Base-by-base conservation (phyloP, 2,329 filamentous ascomycete species). In the Aspergillus quadrilineatus region DNA sequence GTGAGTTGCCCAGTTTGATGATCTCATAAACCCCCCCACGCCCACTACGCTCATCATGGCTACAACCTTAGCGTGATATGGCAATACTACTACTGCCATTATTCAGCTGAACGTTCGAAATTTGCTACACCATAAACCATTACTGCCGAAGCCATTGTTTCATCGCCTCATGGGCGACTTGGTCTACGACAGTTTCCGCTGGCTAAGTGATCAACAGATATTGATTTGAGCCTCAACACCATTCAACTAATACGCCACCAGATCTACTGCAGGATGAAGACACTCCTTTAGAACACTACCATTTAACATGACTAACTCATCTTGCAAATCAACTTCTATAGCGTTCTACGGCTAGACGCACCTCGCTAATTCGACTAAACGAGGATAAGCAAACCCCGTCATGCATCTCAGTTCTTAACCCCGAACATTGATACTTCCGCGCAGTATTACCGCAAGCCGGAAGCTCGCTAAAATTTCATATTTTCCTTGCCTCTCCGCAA, bases 371-470 rank as follows among this genome's bases (percentile, higher is more conserved):
- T 78, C 65, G 73, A 63, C 17, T 41, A 81, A 50, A 67, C 68
- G 50, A 63, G 60, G 58, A 56, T 77, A 79, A 55, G 83, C 77
- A 63, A 86, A 82, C n/a, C 75, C 80, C 56, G 79, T 80, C 32
- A 75, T 85, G 53, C 84, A 78, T 37, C 76, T 82, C 56, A 79
- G 29, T 76, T 77, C 1, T 80, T 78, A 0, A 68, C 79, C 10
- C 75, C 80, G 1, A 80, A 80, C 17, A 84, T 89, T 56, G 90
- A 95, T 65, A 82, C 87, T 4, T 80, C 83, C 34, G 89, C 90
- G 4, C 85, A 89, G 37, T 89, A 96, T 74, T 97, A 96, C 68
- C 90, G 91, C 70, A 92, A 97, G 65, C 91, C 92, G 0, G 90
- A 96, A 69, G 90, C 92, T 39, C 85, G 93, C 81, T 90, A 65